Evolutionary conservation across 495 filamentous ascomycete genomes (phyloP).

Genomic region (Xylaria longipes): DNA sequence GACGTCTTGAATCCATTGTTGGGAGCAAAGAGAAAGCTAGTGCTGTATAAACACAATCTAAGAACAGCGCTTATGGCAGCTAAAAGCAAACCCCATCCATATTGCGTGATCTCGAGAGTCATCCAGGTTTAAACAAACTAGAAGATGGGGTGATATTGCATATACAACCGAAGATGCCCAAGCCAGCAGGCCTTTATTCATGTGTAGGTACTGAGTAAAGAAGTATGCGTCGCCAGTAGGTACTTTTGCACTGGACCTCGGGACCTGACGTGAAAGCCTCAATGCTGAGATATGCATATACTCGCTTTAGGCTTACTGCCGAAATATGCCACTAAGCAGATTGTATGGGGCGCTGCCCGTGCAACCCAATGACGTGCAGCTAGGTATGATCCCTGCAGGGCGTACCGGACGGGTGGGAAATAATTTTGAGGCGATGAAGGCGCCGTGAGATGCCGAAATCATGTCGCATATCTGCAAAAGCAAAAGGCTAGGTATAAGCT

Average conservation of each 20-base stretch:
- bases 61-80: neutral
- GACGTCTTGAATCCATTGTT: slow-evolving; percentile 83
- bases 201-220: neutral
- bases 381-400: slow-evolving; percentile 11
- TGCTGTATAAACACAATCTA: slow-evolving; percentile 10
- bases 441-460: slow-evolving; percentile 4
- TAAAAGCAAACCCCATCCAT: neutral
- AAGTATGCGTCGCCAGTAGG: too few species aligned
- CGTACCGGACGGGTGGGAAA: slow-evolving; percentile 7
- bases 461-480: neutral
- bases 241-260: too few species aligned
- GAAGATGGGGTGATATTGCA: neutral
- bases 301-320: neutral
- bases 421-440: neutral
- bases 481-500: too few species aligned
- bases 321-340: slow-evolving; percentile 11
- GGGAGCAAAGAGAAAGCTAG: slow-evolving; percentile 48
- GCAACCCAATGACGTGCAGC: slow-evolving; percentile 25
- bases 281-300: neutral
- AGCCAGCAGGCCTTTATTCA: neutral
- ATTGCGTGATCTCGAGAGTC: neutral
- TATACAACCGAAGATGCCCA: neutral
- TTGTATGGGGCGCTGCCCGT: neutral
- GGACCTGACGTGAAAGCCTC: neutral
- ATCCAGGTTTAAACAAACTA: neutral